Evolutionary conservation across 495 filamentous ascomycete genomes (phyloP).

Genomic region (Copromyces sp.): DNA sequence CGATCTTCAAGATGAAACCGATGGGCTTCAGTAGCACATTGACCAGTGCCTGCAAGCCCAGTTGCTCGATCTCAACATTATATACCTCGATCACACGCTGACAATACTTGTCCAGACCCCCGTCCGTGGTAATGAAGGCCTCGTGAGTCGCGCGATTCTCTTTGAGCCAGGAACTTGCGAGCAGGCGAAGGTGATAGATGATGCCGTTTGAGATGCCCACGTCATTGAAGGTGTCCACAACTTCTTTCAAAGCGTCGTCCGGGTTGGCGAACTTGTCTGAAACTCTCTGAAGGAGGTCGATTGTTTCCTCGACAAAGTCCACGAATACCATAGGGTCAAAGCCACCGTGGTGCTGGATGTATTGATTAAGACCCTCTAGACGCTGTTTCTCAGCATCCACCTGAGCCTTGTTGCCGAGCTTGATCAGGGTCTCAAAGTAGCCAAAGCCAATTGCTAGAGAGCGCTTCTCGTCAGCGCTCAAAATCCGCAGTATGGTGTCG

Average conservation of each 20-base stretch:
- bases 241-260: conserved; percentile 45
- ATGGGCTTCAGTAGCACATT: conserved; percentile 73
- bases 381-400: conserved; percentile 60
- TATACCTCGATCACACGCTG: conserved; percentile 58
- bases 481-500: neutral
- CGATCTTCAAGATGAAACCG: conserved; percentile 71
- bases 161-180: conserved; percentile 85
- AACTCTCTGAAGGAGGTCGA: conserved; percentile 51
- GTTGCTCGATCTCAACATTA: conserved; percentile 77
- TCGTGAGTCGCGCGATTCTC: conserved; percentile 55
- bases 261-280: conserved; percentile 42
- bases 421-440: conserved; percentile 80
- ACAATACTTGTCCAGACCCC: conserved; percentile 59
- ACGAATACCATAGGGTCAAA: conserved; percentile 60
- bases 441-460: conserved; percentile 74
- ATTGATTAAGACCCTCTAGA: conserved; percentile 57
- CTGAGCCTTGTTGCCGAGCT: conserved; percentile 49
- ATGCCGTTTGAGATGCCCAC: conserved; percentile 55
- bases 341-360: conserved; percentile 58
- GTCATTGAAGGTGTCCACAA: conserved; percentile 72
- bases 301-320: conserved; percentile 71
- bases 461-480: conserved; percentile 1
- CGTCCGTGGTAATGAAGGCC: conserved; percentile 52
- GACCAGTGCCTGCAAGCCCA: conserved; percentile 66
- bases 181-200: conserved; percentile 57